phyloP scores from a whole-genome alignment of 2,329 filamentous ascomycete species.

The Exophiala aquamarina region DNA sequence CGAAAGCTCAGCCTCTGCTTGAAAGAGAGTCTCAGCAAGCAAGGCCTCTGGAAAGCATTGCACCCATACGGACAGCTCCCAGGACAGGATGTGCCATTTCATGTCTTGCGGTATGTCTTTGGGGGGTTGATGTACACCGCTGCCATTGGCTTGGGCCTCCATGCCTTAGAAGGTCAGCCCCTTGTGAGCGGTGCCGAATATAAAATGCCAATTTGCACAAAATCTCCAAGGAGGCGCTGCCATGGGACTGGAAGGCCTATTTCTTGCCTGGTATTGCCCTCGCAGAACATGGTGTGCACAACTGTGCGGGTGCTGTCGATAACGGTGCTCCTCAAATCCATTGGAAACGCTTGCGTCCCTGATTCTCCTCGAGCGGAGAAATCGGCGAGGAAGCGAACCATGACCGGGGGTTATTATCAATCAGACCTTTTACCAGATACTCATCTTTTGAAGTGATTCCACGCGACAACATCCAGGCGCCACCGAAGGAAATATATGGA shows the following conservation, averaged over 20 bases:
- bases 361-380: background rate
- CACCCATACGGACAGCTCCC: background rate
- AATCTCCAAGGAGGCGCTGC: slow-evolving; percentile 12
- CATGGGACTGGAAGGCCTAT: slow-evolving; percentile 5
- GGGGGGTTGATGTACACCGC: slow-evolving; percentile 18
- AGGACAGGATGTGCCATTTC: background rate
- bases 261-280: slow-evolving; percentile 18
- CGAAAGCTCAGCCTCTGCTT: no score
- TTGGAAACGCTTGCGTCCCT: background rate
- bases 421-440: slow-evolving; percentile 31
- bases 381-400: slow-evolving; percentile 3
- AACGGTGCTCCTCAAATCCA: background rate
- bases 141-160: slow-evolving; percentile 25
- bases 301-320: slow-evolving; percentile 9
- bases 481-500: no score
- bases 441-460: slow-evolving; percentile 24
- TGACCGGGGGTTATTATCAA: slow-evolving; percentile 6
- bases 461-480: no score
- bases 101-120: no score
- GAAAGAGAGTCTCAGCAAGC: no score
- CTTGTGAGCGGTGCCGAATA: slow-evolving; percentile 20
- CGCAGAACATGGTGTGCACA: slow-evolving; percentile 2
- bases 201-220: slow-evolving; percentile 20
- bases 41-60: no score
- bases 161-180: slow-evolving; percentile 16